Conservation (phyloP, 2,329 filamentous ascomycete species). For the Hymenoscyphus fraxineus region DNA sequence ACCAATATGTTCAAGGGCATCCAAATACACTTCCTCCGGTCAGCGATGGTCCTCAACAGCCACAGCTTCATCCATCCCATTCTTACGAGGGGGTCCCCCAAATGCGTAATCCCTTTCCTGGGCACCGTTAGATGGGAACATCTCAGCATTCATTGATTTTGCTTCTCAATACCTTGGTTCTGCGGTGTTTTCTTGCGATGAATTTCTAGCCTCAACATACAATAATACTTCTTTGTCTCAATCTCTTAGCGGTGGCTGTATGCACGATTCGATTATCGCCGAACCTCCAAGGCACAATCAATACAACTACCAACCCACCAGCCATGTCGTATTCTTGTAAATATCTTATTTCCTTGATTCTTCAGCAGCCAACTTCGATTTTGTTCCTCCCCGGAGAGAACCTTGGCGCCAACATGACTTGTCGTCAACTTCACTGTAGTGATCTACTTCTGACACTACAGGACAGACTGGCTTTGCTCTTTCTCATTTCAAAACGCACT, state of each 20-base stretch:
- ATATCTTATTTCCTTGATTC: background rate
- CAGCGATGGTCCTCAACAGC: background rate
- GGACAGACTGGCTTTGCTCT: background rate
- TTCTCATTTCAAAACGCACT: background rate
- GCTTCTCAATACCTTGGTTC: background rate
- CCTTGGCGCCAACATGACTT: background rate
- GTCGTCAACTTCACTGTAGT: background rate
- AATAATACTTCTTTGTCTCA: background rate
- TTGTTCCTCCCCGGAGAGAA: background rate
- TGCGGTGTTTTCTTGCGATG: background rate
- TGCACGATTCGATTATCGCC: background rate
- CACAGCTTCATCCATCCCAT: background rate
- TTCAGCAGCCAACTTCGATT: background rate
- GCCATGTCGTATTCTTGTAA: background rate
- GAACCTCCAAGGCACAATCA: background rate
- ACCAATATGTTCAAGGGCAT: background rate
- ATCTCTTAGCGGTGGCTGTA: background rate
- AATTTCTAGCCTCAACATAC: background rate
- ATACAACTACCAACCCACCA: background rate
- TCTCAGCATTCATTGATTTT: background rate
- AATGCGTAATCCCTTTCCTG: background rate
- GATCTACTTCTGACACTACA: background rate
- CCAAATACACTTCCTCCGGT: constrained; percentile 11
- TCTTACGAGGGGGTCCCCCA: background rate
- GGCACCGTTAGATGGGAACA: background rate